Percentiles rank a stretch among this genome's conserved stretches.
These are phyloP conservation scores for Pichia phayaonensis DNA, from an alignment of 805 yeast species.

Conservation along the genomic window DNA sequence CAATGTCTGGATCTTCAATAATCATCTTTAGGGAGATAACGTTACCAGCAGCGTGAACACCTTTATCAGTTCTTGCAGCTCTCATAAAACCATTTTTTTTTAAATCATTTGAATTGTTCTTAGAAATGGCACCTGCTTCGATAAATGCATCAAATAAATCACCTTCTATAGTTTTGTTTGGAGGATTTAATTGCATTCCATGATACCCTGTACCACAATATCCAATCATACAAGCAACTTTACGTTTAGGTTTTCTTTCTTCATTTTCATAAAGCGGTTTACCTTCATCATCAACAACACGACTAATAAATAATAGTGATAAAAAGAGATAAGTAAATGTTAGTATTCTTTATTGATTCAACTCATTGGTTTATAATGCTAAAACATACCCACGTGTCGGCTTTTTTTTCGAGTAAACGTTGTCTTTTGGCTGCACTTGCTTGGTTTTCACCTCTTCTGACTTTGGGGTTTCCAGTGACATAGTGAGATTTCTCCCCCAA, in stretches of 20 bases:
- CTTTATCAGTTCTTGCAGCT: slow-evolving; percentile 88
- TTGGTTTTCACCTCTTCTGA: slow-evolving; percentile 22
- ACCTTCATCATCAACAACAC: slow-evolving; percentile 53
- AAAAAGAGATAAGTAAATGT: slow-evolving; percentile 3
- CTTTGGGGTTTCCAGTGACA: slow-evolving; percentile 1
- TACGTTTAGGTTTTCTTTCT: slow-evolving; percentile 69
- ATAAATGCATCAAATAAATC: slow-evolving; percentile 78
- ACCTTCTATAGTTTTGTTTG: slow-evolving; percentile 82
- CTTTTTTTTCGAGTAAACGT: slow-evolving; percentile 22
- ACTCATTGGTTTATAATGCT: not conserved
- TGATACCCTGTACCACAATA: slow-evolving; percentile 96
- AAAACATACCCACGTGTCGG: slow-evolving; percentile 55
- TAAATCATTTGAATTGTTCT: slow-evolving; percentile 79
- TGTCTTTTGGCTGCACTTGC: slow-evolving; percentile 25
- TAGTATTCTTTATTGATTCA: slow-evolving; percentile 7
- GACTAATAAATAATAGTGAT: slow-evolving; percentile 30
- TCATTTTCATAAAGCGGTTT: slow-evolving; percentile 47
- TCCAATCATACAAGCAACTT: slow-evolving; percentile 86
- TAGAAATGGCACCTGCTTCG: slow-evolving; percentile 81
- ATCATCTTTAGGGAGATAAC: slow-evolving; percentile 78
- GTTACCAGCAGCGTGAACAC: slow-evolving; percentile 97
- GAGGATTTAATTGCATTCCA: slow-evolving; percentile 93
- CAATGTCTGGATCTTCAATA: slow-evolving; percentile 70
- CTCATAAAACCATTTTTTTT: slow-evolving; percentile 83
- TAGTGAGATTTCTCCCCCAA: not conserved